A percentile compares a stretch with the other conserved stretches of the same genome.
phyloP scores from a whole-genome alignment of 2,329 filamentous ascomycete species.

The Cladosporium cucumerinum region DNA sequence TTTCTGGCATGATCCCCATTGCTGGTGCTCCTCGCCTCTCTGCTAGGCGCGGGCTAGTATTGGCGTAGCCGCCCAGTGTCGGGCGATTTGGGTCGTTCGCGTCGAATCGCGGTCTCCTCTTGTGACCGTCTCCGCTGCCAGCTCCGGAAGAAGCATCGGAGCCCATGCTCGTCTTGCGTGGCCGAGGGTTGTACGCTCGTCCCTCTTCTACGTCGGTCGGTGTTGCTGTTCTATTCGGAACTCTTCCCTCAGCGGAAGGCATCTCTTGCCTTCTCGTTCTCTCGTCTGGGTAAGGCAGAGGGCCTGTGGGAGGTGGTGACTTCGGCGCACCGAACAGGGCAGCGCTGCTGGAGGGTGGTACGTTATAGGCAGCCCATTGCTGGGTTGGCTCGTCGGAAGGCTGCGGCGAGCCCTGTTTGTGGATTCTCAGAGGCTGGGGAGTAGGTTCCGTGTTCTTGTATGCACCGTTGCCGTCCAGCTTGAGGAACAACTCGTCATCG shows the following conservation, averaged over 20 bases:
- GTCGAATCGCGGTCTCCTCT: constrained; percentile 43
- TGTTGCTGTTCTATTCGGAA: constrained; percentile 26
- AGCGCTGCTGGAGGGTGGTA: constrained; percentile 28
- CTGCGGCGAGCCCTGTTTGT: constrained; percentile 25
- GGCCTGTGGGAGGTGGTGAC: constrained; percentile 32
- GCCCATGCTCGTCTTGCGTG: constrained; percentile 30
- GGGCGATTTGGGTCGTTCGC: constrained; percentile 49
- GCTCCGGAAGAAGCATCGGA: constrained; percentile 28
- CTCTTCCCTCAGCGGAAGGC: constrained; percentile 17
- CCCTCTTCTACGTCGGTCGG: constrained; percentile 30
- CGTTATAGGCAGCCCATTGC: constrained; percentile 35
- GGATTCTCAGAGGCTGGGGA: constrained; percentile 32
- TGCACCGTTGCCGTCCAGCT: constrained; percentile 16
- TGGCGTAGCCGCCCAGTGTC: constrained; percentile 45
- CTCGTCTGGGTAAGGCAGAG: constrained; percentile 33
- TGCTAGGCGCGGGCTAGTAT: constrained; percentile 56
- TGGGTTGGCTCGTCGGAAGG: constrained; percentile 25
- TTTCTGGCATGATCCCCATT: constrained; percentile 73
- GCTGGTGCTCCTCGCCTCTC: constrained; percentile 79
- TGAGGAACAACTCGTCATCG: constrained; percentile 23
- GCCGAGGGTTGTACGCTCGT: constrained; percentile 18
- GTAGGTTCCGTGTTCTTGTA: constrained; percentile 19
- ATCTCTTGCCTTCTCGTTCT: constrained; percentile 21
- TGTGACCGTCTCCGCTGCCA: constrained; percentile 21
- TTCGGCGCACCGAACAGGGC: constrained; percentile 30